phyloP scores from a whole-genome alignment of 805 yeast genomes.

The Lipomyces kockii region DNA sequence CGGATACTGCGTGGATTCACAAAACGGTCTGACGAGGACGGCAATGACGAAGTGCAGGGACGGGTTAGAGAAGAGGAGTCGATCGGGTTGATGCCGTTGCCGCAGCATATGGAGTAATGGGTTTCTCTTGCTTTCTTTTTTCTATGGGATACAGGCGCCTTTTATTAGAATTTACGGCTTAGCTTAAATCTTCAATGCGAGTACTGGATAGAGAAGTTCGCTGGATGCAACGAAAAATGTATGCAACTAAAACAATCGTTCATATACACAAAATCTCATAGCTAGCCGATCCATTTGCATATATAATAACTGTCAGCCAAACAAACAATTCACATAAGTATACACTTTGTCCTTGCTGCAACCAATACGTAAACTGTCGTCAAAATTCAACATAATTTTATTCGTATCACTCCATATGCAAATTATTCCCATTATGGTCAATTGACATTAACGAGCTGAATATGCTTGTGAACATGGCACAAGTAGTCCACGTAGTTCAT shows the following conservation, averaged over 20 bases:
- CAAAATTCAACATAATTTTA: neutral
- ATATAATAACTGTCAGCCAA: neutral
- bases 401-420: constrained; percentile 1
- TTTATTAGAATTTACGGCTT: too few species aligned
- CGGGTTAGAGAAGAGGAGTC: constrained; percentile 1
- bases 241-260: neutral
- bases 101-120: neutral
- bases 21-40: constrained; percentile 7
- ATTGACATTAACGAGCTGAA: constrained; percentile 38
- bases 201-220: neutral
- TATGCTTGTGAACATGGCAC: constrained; percentile 63
- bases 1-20: constrained; percentile 1
- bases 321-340: neutral
- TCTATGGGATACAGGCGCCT: neutral
- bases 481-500: constrained; percentile 70
- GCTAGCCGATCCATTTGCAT: neutral
- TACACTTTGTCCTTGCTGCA: neutral
- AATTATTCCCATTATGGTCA: neutral
- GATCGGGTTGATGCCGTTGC: constrained; percentile 2
- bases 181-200: too few species aligned
- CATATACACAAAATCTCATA: neutral
- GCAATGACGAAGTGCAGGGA: neutral
- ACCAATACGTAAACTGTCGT: neutral
- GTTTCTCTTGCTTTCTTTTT: neutral
- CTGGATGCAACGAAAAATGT: neutral